Base-by-base conservation (phyloP, 768 basidiomycete genomes). In the Tricholoma hemisulphureum region DNA sequence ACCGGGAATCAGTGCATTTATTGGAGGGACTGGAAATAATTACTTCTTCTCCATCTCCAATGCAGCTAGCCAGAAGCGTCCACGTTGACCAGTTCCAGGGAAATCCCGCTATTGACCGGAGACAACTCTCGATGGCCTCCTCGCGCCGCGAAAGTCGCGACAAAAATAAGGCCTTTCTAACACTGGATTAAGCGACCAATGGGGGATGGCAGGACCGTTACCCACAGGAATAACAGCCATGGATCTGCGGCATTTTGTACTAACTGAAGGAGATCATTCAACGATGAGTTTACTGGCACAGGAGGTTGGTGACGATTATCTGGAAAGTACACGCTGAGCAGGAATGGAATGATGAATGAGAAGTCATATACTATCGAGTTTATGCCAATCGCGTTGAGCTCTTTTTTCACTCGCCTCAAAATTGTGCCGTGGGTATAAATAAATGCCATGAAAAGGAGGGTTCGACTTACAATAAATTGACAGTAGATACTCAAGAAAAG, bases 41-140 rank as follows among this genome's bases (percentile, higher is more conserved):
- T 63, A 95, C 95, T 86, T 96, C 93, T 74, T 94, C 91, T 14
- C 85, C 85, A 60, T 94, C 92, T 13, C 84, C 83, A 29, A 95
- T 80, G 67, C 91, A 90, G 53, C 84, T 85, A 2, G 83, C 82
- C n/a, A 98, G 77, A 41, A 93, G 80, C 7, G 82, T 75, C 95
- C 95, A 98, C n/a, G 86, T 77, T 24, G 91, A 89, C 95, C 95
- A 98, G 68, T 98, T 98, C 87, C 92, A 98, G 11, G 91, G 88
- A 65, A 87, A 92, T 5, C 80, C 80, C 34, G 81, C 79, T 41
- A 96, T 86, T 11, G 93, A 95, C 31, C 84, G 73, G 16, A 97
- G 76, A 13, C 85, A 82, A 62, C 78, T 81, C 68, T 95, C 93
- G 11, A 96, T 89, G 1, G 96, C 93, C 67, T 93, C 90, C 58